Percentiles rank a stretch among this genome's conserved stretches.
Evolutionary conservation across 495 filamentous ascomycete species (phyloP).

Genomic region (Aspergillus sclerotiicarbonarius): DNA sequence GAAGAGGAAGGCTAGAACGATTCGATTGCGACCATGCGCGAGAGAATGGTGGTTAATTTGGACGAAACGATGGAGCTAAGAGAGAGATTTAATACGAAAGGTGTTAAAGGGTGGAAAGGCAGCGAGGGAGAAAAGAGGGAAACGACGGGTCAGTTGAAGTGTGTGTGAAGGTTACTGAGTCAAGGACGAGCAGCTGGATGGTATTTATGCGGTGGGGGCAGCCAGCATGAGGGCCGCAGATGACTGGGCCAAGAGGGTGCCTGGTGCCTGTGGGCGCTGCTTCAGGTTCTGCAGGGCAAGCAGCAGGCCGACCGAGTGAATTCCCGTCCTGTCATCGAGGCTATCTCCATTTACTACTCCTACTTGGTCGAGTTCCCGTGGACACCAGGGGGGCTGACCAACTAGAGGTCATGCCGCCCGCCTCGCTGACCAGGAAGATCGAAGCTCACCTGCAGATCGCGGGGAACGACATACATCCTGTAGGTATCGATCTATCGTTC

Average conservation of each 20-base stretch:
- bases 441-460: constrained; percentile 5
- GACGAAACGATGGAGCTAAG: neutral
- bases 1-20: neutral
- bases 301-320: too few relatives aligned
- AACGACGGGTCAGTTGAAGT: neutral
- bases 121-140: neutral
- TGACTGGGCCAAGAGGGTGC: neutral
- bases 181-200: constrained; percentile 1
- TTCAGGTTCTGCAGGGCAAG: neutral
- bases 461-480: neutral
- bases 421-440: constrained; percentile 3
- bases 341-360: neutral
- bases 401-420: constrained; percentile 5
- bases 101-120: neutral
- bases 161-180: neutral
- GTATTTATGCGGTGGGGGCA: neutral
- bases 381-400: constrained; percentile 8
- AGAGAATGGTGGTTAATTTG: neutral
- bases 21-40: neutral
- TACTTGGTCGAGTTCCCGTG: neutral
- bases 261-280: neutral
- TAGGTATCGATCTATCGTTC: neutral
- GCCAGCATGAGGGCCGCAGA: neutral
- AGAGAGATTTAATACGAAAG: neutral
- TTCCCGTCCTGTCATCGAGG: neutral